Percentiles rank a stretch among this genome's conserved stretches.
phyloP scores from a whole-genome alignment of 2,329 filamentous ascomycete genomes.

The Epichloe hybrida region DNA sequence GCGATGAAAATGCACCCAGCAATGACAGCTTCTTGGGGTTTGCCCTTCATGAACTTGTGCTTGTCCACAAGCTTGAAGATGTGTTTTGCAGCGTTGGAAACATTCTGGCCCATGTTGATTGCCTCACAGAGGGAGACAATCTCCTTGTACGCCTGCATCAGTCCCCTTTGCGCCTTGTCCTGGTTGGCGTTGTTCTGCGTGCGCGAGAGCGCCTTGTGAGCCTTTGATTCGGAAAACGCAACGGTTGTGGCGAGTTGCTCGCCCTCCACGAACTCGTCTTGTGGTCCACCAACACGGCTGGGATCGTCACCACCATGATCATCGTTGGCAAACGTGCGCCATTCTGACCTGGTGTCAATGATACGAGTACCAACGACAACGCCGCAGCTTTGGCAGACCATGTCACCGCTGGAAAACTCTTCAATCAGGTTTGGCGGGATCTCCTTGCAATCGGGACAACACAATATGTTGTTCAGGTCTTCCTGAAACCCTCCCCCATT shows the following conservation, averaged over 20 bases:
- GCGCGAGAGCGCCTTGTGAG: conserved; percentile 62
- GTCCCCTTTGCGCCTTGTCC: conserved; percentile 70
- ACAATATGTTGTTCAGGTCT: conserved; percentile 73
- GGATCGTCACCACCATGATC: conserved; percentile 94
- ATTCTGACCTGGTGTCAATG: conserved; percentile 93
- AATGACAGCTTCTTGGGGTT: conserved; percentile 84
- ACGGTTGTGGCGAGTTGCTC: conserved; percentile 83
- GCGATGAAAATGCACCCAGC: conserved; percentile 97
- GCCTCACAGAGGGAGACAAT: conserved; percentile 83
- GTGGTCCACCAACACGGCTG: conserved; percentile 90
- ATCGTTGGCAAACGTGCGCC: conserved; percentile 97
- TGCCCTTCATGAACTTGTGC: conserved; percentile 86
- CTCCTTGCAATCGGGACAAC: conserved; percentile 85
- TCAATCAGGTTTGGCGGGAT: conserved; percentile 85
- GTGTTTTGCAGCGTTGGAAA: conserved; percentile 83
- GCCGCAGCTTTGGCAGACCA: conserved; percentile 85
- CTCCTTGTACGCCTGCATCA: conserved; percentile 77
- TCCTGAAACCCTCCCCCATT: conserved; percentile 38
- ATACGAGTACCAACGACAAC: conserved; percentile 81
- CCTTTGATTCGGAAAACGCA: conserved; percentile 63
- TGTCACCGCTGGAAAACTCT: conserved; percentile 83
- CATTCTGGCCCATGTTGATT: conserved; percentile 66
- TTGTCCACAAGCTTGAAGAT: conserved; percentile 93
- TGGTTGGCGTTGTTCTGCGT: conserved; percentile 75
- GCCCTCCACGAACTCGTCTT: conserved; percentile 79